phyloP scores from a whole-genome alignment of 192 early-diverging fungal species.

The Piromyces finnis region DNA sequence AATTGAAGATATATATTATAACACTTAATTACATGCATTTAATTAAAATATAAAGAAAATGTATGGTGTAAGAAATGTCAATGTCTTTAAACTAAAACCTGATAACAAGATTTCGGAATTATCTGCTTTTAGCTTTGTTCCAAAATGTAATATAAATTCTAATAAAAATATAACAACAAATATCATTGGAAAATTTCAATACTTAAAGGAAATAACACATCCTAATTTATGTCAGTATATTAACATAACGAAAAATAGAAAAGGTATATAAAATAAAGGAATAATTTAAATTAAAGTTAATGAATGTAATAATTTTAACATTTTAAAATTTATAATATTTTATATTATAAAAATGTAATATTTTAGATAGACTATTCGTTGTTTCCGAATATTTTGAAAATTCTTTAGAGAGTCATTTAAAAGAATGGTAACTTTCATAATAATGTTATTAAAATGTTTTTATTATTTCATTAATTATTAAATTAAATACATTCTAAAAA shows the following conservation, averaged over 20 bases:
- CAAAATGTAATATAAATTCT: background rate
- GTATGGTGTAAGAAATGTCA: background rate
- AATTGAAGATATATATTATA: too few relatives aligned
- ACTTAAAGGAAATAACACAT: background rate
- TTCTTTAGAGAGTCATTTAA: background rate
- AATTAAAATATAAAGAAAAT: background rate
- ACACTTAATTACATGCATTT: too few relatives aligned
- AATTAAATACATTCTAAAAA: too few relatives aligned
- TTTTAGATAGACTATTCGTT: background rate
- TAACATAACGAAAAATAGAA: background rate
- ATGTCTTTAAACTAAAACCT: background rate
- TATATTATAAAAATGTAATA: too few relatives aligned
- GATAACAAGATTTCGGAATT: background rate
- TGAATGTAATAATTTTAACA: too few relatives aligned
- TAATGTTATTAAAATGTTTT: too few relatives aligned
- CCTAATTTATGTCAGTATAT: background rate
- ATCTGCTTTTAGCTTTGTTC: background rate
- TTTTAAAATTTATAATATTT: too few relatives aligned
- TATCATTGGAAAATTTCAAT: background rate
- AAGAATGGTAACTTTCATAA: background rate
- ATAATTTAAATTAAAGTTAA: too few relatives aligned
- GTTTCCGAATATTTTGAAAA: background rate
- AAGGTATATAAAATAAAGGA: background rate
- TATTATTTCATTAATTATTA: too few relatives aligned
- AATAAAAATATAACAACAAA: background rate